Evolutionary conservation across 768 basidiomycete species (phyloP), one percentile per base, ranked within the genome.

Genomic region (Trametes maxima): DNA sequence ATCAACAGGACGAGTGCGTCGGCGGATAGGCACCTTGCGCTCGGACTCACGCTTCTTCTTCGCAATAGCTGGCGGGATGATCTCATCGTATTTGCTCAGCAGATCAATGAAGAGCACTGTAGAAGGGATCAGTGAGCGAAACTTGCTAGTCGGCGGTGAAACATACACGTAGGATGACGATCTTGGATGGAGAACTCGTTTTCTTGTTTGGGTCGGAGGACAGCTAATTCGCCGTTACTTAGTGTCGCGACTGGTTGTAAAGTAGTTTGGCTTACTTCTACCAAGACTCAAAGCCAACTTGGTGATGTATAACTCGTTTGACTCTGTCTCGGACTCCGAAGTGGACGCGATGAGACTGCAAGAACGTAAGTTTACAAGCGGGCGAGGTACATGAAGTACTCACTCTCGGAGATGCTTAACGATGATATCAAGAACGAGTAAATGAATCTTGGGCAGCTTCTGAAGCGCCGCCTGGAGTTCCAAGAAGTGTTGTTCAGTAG

Each of bases 261-360:
- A 24, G 10, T 52, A 39, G 17, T 16, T 40, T 0, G 14, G 76
- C 91, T 77, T 70, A 95, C 94, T 82, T 71, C 96, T 79, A 54
- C 95, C 93, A 65, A 98, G 72, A 13, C 94, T 92, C 59, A 96
- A 79, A 0, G 92, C 91, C 37, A 98, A 78, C 75, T 98, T 98
- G 16, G 89, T 85, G 63, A 92, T 81, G 71, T 89, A 98, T 17
- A 94, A 79, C 56, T 95, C 90, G 70, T 88, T 81, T 1, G 81
- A 63, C 16, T 91, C 88, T 10, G 78, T 79, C 50, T 67, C 48
- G 76, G 80, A 2, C 35, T 57, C 65, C 2, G 61, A 45, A 43
- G 94, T 95, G 12, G 78, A 78, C 21, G 82, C 81, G 50, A 95
- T 85, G 60, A 97, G 75, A 13, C 89, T 94, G 61, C 49, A 59